Evolutionary conservation across 2,329 filamentous ascomycete species (phyloP).

Genomic region (Lachnellula subtilissima): DNA sequence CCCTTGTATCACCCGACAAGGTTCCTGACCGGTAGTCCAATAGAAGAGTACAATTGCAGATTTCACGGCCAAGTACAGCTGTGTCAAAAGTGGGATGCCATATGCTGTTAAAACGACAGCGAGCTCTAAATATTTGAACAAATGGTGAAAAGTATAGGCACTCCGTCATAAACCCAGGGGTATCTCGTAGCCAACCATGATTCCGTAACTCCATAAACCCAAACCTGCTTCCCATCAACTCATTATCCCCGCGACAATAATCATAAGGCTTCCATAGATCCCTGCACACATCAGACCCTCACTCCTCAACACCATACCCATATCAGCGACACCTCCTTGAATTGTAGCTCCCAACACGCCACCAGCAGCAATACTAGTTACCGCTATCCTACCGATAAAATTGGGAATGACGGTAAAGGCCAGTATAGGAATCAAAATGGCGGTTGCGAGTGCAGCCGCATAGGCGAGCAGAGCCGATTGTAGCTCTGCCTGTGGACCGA

Average conservation of each 20-base stretch:
- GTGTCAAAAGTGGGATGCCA: too few species aligned
- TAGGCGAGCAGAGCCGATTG: conserved; percentile 22
- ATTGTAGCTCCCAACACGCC: conserved; percentile 34
- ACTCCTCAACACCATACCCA: conserved; percentile 7
- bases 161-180: not conserved
- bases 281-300: conserved; percentile 24
- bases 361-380: conserved; percentile 49
- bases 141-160: too few species aligned
- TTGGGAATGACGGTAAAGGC: conserved; percentile 53
- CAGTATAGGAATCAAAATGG: conserved; percentile 52
- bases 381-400: conserved; percentile 52
- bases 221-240: not conserved
- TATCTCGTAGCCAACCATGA: not conserved
- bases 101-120: too few species aligned
- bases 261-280: conserved; percentile 28
- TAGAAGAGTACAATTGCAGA: too few species aligned
- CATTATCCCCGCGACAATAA: conserved; percentile 26
- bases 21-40: too few species aligned
- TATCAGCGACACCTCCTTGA: conserved; percentile 16
- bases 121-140: too few species aligned
- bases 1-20: too few species aligned
- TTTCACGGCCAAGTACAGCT: too few species aligned
- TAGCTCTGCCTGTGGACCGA: conserved; percentile 28
- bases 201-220: conserved; percentile 2
- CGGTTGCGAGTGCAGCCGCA: conserved; percentile 46